Conservation (phyloP, 73 alveolate species). For the Effrenium voratum region DNA sequence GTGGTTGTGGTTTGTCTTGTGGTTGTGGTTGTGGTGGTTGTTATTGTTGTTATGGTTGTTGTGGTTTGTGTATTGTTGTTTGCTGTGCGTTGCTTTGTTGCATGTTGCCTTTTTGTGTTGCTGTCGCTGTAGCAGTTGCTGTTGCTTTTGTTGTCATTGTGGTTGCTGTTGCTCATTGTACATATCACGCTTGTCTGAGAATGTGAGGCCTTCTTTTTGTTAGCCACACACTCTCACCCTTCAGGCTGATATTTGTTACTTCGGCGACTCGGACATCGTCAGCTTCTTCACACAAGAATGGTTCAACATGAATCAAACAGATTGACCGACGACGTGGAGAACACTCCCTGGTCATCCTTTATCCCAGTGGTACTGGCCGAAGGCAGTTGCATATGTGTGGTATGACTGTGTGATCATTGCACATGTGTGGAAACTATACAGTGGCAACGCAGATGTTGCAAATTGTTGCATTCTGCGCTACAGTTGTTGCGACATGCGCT, state of each 20-base stretch:
- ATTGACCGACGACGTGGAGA: too few relatives aligned
- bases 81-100: background rate
- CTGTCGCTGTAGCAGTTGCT: background rate
- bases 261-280: too few relatives aligned
- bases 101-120: background rate
- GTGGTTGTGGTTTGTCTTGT: background rate
- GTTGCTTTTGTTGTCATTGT: too few relatives aligned
- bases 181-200: too few relatives aligned
- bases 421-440: background rate
- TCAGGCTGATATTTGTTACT: too few relatives aligned
- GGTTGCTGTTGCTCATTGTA: too few relatives aligned
- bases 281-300: too few relatives aligned
- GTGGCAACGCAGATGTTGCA: background rate
- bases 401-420: background rate
- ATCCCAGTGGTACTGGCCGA: conserved; percentile 1
- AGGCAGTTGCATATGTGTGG: background rate
- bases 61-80: background rate
- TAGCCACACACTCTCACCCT: too few relatives aligned
- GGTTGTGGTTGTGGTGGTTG: background rate
- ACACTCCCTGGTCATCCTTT: background rate
- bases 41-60: background rate
- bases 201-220: too few relatives aligned
- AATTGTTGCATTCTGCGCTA: background rate
- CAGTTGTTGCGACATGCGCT: background rate
- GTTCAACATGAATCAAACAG: too few relatives aligned